Evolutionary conservation across 2,329 filamentous ascomycete genomes (phyloP), one percentile per base, ranked within the genome.

Genomic region (Diaporthe nobilis): DNA sequence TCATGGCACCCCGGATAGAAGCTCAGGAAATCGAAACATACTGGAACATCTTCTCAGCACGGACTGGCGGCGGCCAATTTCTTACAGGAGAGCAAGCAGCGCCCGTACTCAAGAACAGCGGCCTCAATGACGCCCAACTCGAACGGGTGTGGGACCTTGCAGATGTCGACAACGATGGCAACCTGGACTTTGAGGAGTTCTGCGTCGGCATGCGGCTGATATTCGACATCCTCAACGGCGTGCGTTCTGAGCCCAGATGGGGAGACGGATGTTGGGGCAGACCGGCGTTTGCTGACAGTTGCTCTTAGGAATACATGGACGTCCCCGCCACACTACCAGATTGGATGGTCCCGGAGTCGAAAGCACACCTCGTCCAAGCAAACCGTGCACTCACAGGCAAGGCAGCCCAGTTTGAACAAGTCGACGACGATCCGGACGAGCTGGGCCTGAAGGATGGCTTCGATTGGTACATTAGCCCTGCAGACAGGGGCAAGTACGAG

Each of bases 121-220:
- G 90, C 17, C 84, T 92, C 77, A 88, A 89, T 74, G 90, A 92
- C 81, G 89, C 90, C 82, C 96, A 99, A 86, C 92, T 99, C n/a
- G 97, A 98, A 87, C 91, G 93, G 80, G 95, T 99, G 78, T 99
- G 97, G 97, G 97, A 99, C 82, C 90, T 99, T 78, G 95, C 97
- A 75, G 97, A 99, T 84, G 95, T 99, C 77, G 97, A 99, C 85
- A 96, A 96, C 80, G 97, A 99, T 87, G 97, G 97, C 78, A 97
- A 97, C 85, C 89, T 99, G 73, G 97, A 99, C 86, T 99, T 99
- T 87, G 97, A 99, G 87, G 97, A 99, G 88, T 99, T 99, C 85
- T 99, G 97, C 85, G 97, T 99, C 75, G 97, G 96, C 53, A 99
- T 99, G 97, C 92, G 97, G 82, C 88, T 99, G 82, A 98, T 98